These are phyloP conservation scores for Capsicum baccatum DNA, from an alignment of 257 asterid species.

Conservation along the genomic window DNA sequence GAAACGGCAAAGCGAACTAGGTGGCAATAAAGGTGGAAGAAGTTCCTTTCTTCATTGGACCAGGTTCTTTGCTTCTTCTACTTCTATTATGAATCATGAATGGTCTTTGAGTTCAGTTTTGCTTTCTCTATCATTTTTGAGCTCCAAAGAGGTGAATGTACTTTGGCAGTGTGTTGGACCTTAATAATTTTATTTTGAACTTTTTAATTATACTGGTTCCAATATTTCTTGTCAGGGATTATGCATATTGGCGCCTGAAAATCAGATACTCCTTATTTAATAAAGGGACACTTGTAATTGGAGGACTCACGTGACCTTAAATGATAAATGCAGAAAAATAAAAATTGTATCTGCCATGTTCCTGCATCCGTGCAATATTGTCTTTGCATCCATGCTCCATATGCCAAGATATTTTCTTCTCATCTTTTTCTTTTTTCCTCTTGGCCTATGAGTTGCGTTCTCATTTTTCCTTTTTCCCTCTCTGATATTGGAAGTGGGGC, in stretches of 20 bases:
- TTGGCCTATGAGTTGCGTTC: constrained; percentile 14
- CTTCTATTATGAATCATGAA: not conserved
- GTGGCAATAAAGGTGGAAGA: not conserved
- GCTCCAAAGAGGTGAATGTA: constrained; percentile 4
- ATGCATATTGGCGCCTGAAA: constrained; percentile 8
- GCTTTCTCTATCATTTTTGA: not conserved
- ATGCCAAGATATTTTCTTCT: not conserved
- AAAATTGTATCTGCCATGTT: constrained; percentile 2
- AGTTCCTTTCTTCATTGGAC: constrained; percentile 4
- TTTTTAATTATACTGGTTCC: not conserved
- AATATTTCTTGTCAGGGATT: constrained; percentile 16
- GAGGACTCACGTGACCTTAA: not conserved
- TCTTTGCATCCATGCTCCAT: not conserved
- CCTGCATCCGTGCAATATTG: not conserved
- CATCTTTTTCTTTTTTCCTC: not conserved
- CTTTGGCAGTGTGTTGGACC: not conserved
- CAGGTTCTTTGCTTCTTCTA: constrained; percentile 8
- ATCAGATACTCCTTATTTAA: not conserved
- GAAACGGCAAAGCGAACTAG: not conserved
- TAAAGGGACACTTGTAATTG: constrained; percentile 3
- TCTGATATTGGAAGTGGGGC: constrained; percentile 9
- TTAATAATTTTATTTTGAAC: not conserved
- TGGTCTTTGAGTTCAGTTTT: constrained; percentile 8
- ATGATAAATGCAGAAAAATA: not conserved
- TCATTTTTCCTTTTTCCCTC: not conserved